Conservation (phyloP, 2,329 filamentous ascomycete genomes). For the Phoma herbarum region DNA sequence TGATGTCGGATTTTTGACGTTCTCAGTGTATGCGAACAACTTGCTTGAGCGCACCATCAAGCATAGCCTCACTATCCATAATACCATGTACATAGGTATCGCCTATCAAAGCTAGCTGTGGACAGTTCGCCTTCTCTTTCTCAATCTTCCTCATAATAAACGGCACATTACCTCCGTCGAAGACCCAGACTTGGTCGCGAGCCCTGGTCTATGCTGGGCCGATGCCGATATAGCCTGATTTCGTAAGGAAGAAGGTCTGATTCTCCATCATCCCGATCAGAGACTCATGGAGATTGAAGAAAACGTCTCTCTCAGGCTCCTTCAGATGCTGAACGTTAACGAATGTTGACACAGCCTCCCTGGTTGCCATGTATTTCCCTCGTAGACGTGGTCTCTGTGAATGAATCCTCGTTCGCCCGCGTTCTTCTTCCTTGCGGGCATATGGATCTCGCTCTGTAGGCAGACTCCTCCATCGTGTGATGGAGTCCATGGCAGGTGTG, state of each 20-base stretch:
- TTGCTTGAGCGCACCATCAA: neutral
- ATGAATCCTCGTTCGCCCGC: neutral
- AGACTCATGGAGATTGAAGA: slow-evolving; percentile 10
- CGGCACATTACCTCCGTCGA: slow-evolving; percentile 22
- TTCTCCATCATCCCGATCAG: slow-evolving; percentile 20
- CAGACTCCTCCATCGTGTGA: neutral
- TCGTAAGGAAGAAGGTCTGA: slow-evolving; percentile 23
- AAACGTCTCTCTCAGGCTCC: too few species aligned
- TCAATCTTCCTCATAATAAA: slow-evolving; percentile 16
- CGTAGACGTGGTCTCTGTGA: too few species aligned
- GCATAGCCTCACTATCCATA: slow-evolving; percentile 22
- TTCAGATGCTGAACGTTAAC: too few species aligned
- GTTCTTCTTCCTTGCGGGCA: neutral
- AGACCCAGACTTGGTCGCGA: slow-evolving; percentile 22
- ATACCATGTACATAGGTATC: slow-evolving; percentile 28
- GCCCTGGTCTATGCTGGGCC: slow-evolving; percentile 9
- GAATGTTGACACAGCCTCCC: too few species aligned
- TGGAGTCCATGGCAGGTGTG: too few species aligned
- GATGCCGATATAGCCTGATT: slow-evolving; percentile 23
- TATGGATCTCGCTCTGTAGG: neutral
- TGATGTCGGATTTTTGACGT: neutral
- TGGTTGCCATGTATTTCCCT: neutral
- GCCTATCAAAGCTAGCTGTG: slow-evolving; percentile 10
- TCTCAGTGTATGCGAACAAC: neutral
- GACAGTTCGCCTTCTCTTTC: neutral